Evolutionary conservation across 2,329 filamentous ascomycete genomes (phyloP).

Genomic region (Phoma sp.): DNA sequence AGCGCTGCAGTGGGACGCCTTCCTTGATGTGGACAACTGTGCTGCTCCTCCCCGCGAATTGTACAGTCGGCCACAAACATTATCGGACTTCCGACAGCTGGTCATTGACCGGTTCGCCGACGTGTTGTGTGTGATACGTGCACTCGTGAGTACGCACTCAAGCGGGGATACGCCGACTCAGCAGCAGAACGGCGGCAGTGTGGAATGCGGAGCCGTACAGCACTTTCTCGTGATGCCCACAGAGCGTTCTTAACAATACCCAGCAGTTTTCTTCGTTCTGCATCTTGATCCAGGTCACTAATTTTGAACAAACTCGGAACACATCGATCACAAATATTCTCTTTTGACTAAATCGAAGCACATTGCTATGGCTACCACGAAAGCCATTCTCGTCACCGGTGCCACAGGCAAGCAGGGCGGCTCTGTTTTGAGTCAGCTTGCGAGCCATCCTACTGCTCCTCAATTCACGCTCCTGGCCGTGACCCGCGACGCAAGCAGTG

Average conservation of each 20-base stretch:
- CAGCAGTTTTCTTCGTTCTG: not conserved
- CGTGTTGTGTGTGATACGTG: constrained; percentile 1
- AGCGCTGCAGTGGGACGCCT: not conserved
- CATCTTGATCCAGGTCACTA: not conserved
- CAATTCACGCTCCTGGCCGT: constrained; percentile 64
- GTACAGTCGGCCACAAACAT: not conserved
- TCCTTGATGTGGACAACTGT: not conserved
- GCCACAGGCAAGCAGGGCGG: constrained; percentile 57
- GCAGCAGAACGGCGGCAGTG: not conserved
- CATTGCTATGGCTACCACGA: constrained; percentile 41
- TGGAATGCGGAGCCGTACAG: constrained; percentile 16
- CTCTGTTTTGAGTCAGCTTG: constrained; percentile 52
- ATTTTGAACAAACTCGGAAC: not conserved
- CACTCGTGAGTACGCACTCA: constrained; percentile 3
- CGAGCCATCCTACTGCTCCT: constrained; percentile 40
- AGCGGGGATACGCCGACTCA: constrained; percentile 12
- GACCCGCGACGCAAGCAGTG: constrained; percentile 62
- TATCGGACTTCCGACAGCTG: constrained; percentile 9
- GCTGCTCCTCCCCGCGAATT: not conserved
- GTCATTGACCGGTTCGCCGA: constrained; percentile 3
- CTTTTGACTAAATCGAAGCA: constrained; percentile 1
- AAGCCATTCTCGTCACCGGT: constrained; percentile 53
- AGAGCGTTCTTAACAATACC: not conserved
- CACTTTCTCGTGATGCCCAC: not conserved
- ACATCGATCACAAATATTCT: not conserved